Conservation (phyloP, 306 rosid species). For the Cucumis sativus region DNA sequence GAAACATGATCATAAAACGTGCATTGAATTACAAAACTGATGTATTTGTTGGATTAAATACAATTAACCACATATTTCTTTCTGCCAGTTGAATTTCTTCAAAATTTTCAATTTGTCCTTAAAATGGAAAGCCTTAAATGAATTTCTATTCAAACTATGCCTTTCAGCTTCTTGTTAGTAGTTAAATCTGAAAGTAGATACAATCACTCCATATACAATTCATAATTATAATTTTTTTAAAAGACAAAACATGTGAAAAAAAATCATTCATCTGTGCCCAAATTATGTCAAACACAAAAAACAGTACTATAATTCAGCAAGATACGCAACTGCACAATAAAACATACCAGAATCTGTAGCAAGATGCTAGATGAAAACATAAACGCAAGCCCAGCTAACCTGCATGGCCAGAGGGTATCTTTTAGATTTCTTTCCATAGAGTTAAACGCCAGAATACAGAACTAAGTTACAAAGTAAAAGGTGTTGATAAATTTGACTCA, state of each 20-base stretch:
- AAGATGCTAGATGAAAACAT: conserved; percentile 97
- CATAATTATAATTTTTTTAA: background rate
- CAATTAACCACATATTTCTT: background rate
- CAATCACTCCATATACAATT: background rate
- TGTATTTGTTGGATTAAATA: background rate
- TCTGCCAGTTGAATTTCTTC: background rate
- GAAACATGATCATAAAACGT: background rate
- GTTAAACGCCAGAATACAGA: conserved; percentile 11
- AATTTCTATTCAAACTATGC: background rate
- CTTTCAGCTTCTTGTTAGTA: background rate
- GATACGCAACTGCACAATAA: background rate
- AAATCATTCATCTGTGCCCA: background rate
- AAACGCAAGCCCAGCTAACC: conserved; percentile 98
- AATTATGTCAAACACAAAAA: background rate
- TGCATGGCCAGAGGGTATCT: conserved; percentile 18
- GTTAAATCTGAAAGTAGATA: background rate
- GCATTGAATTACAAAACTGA: background rate
- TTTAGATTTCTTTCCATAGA: conserved; percentile 10
- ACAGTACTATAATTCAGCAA: background rate
- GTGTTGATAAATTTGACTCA: conserved; percentile 33
- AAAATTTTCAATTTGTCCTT: no score
- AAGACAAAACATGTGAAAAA: background rate
- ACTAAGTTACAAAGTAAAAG: background rate
- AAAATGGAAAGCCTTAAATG: background rate
- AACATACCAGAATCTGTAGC: conserved; percentile 85